Conservation (phyloP, 345 rosid genomes). For the Lumnitzera racemosa region DNA sequence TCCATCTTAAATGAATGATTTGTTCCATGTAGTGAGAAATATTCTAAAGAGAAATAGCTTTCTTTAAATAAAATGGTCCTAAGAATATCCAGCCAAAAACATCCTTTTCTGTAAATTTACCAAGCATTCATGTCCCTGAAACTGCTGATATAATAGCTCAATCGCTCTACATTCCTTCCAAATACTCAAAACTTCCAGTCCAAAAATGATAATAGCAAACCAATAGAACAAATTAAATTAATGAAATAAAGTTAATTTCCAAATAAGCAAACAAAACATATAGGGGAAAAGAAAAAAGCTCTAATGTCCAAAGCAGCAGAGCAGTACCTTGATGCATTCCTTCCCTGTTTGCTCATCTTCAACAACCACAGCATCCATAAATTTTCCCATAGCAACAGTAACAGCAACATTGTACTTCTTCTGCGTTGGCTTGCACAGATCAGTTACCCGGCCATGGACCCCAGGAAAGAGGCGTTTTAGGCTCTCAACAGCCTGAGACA, state of each 20-base stretch:
- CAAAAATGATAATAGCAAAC: not conserved
- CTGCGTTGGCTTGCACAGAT: conserved; percentile 87
- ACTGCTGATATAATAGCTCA: no score
- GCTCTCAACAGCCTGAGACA: conserved; percentile 87
- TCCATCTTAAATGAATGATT: no score
- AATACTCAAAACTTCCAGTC: no score
- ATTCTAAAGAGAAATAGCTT: no score
- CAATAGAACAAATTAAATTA: conserved; percentile 1
- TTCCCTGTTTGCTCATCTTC: conserved; percentile 94
- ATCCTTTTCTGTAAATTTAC: no score
- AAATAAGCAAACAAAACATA: conserved; percentile 1
- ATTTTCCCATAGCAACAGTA: conserved; percentile 97
- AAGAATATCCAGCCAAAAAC: no score
- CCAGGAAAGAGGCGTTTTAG: conserved; percentile 91
- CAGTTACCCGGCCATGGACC: conserved; percentile 97
- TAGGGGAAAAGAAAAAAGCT: not conserved
- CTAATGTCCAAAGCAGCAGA: not conserved
- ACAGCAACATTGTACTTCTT: conserved; percentile 95
- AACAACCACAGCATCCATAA: conserved; percentile 97
- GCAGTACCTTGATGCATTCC: conserved; percentile 91
- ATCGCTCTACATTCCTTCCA: no score
- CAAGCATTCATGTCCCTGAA: no score
- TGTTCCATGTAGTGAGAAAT: no score
- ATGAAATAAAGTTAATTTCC: not conserved
- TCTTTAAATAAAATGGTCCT: no score